These are phyloP conservation scores for Vicia faba DNA, from an alignment of 306 rosid species.

Conservation along the genomic window DNA sequence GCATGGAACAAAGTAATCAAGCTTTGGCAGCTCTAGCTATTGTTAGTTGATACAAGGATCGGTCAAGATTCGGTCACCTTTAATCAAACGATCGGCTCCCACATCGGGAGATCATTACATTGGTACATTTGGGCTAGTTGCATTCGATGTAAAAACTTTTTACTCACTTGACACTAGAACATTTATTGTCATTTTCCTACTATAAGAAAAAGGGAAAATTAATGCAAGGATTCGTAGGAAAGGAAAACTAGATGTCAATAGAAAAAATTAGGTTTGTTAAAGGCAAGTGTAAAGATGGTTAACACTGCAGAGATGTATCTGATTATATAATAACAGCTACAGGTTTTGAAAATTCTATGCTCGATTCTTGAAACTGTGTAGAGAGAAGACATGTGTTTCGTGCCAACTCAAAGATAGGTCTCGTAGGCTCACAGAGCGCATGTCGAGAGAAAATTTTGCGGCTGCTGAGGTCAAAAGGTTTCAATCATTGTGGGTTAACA, in stretches of 20 bases:
- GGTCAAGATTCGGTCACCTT: not conserved
- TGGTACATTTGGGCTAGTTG: not conserved
- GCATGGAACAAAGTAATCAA: not conserved
- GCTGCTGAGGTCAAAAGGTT: too few species aligned
- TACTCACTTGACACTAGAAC: not conserved
- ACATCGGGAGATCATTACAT: not conserved
- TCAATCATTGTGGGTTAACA: not conserved
- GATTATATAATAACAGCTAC: not conserved
- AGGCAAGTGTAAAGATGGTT: slow-evolving; percentile 9
- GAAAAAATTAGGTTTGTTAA: not conserved
- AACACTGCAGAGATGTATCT: not conserved
- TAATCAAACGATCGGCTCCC: not conserved
- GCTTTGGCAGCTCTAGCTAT: not conserved
- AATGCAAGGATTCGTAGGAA: not conserved
- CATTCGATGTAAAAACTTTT: not conserved
- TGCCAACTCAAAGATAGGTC: too few species aligned
- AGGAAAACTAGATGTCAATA: not conserved
- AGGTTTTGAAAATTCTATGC: too few species aligned
- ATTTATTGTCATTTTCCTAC: slow-evolving; percentile 15
- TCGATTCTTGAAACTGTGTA: too few species aligned
- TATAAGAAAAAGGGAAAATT: not conserved
- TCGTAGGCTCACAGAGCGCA: too few species aligned
- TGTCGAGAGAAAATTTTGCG: too few species aligned
- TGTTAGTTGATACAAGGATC: not conserved
- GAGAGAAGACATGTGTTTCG: too few species aligned